Evolutionary conservation across 1,284 basidiomycete species (phyloP).

Genomic region (Anthracocystis setariae): DNA sequence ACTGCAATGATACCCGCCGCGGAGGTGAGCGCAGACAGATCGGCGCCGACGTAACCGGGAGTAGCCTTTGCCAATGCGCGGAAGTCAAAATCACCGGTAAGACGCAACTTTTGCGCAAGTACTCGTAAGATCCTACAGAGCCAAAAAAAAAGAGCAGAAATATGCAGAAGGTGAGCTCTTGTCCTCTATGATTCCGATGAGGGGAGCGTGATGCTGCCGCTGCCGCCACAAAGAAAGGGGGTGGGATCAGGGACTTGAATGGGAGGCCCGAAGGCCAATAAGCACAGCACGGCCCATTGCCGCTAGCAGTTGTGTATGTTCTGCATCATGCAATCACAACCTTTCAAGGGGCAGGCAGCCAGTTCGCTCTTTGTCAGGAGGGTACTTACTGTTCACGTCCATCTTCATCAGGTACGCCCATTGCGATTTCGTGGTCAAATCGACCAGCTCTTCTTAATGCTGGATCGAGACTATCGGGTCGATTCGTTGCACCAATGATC

Average conservation of each 20-base stretch:
- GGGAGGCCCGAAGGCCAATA: slow-evolving; percentile 52
- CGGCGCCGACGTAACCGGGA: slow-evolving; percentile 96
- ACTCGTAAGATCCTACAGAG: slow-evolving; percentile 58
- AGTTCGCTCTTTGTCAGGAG: neutral
- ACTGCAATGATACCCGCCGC: slow-evolving; percentile 95
- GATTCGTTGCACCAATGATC: slow-evolving; percentile 94
- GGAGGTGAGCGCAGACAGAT: slow-evolving; percentile 87
- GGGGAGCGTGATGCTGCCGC: slow-evolving; percentile 3
- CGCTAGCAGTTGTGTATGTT: slow-evolving; percentile 51
- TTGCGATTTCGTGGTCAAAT: slow-evolving; percentile 96
- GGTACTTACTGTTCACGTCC: slow-evolving; percentile 77
- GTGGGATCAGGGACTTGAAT: slow-evolving; percentile 56
- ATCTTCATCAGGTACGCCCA: slow-evolving; percentile 92
- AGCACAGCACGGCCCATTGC: slow-evolving; percentile 51
- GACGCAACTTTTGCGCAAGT: slow-evolving; percentile 55
- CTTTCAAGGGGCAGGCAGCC: slow-evolving; percentile 4
- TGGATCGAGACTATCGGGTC: slow-evolving; percentile 92
- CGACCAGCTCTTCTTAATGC: slow-evolving; percentile 90
- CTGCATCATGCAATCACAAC: slow-evolving; percentile 38
- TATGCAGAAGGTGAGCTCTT: slow-evolving; percentile 14
- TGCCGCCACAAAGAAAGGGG: slow-evolving; percentile 2
- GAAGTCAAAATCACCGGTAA: slow-evolving; percentile 84
- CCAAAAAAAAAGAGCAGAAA: neutral
- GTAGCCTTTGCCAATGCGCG: slow-evolving; percentile 85
- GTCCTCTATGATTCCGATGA: neutral